phyloP scores from a whole-genome alignment of 2,329 filamentous ascomycete genomes.

The Beauveria rudraprayagi region DNA sequence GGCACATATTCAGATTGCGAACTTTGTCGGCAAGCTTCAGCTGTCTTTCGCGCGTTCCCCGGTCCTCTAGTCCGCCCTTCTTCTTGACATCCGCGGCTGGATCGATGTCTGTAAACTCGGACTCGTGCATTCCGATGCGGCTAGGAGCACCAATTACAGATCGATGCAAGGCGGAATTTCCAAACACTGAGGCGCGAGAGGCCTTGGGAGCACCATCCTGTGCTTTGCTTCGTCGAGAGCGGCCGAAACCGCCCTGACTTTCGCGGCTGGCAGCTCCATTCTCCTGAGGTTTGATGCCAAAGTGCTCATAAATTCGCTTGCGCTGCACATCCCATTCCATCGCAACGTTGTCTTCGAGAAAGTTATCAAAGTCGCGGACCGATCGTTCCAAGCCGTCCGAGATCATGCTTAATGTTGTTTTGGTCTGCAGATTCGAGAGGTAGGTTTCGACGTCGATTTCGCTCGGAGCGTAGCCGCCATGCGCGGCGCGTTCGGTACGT shows the following conservation, averaged over 20 bases:
- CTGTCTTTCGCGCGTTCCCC: constrained; percentile 77
- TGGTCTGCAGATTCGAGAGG: constrained; percentile 76
- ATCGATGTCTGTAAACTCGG: constrained; percentile 62
- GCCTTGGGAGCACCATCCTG: constrained; percentile 46
- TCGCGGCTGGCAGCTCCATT: constrained; percentile 37
- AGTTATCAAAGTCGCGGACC: constrained; percentile 84
- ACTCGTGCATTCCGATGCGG: constrained; percentile 54
- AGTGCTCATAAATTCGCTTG: constrained; percentile 90
- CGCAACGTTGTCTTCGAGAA: constrained; percentile 88
- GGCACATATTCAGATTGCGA: constrained; percentile 65
- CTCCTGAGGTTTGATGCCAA: constrained; percentile 67
- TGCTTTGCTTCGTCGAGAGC: constrained; percentile 45
- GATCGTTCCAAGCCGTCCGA: constrained; percentile 84
- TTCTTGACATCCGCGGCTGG: constrained; percentile 42
- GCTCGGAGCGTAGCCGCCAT: constrained; percentile 31
- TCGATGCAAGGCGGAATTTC: constrained; percentile 61
- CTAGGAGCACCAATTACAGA: constrained; percentile 82
- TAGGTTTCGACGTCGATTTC: constrained; percentile 71
- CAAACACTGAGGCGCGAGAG: constrained; percentile 39
- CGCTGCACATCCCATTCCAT: constrained; percentile 95
- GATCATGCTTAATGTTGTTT: constrained; percentile 86
- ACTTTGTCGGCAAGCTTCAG: constrained; percentile 72
- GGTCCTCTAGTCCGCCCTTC: constrained; percentile 54
- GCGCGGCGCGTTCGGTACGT: constrained; percentile 34
- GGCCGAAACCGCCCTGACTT: constrained; percentile 50